These are phyloP conservation scores for Rubroboletus satanas DNA, from an alignment of 768 basidiomycete species.

Conservation along the genomic window DNA sequence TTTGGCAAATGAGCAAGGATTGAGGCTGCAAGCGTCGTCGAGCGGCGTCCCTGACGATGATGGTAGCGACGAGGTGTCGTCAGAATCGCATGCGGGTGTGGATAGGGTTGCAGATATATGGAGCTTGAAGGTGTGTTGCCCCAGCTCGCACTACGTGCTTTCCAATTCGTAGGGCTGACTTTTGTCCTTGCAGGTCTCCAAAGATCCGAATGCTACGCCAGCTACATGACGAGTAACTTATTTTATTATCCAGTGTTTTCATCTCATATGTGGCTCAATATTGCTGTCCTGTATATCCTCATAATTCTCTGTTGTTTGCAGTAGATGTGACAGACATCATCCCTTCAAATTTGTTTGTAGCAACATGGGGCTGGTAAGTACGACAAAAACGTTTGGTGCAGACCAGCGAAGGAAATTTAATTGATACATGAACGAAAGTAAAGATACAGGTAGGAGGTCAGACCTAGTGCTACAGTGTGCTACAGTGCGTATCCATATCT, in stretches of 20 bases:
- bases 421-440: conserved; percentile 17
- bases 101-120: conserved; percentile 67
- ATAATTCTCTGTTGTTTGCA: conserved; percentile 5
- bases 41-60: conserved; percentile 35
- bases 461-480: conserved; percentile 23
- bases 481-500: conserved; percentile 8
- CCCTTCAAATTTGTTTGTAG: background rate
- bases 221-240: conserved; percentile 26
- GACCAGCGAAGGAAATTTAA: conserved; percentile 2
- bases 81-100: conserved; percentile 36
- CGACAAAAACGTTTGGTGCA: background rate
- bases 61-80: conserved; percentile 31
- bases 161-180: background rate
- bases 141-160: background rate
- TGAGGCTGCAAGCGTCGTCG: conserved; percentile 65
- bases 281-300: conserved; percentile 8
- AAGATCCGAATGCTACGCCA: conserved; percentile 37
- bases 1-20: conserved; percentile 93
- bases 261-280: conserved; percentile 7
- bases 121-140: conserved; percentile 59
- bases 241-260: conserved; percentile 14
- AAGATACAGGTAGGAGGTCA: conserved; percentile 13
- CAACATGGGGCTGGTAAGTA: background rate
- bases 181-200: conserved; percentile 36
- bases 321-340: background rate